phyloP scores from a whole-genome alignment of 2,329 filamentous ascomycete genomes.

The Remersonia thermophila region DNA sequence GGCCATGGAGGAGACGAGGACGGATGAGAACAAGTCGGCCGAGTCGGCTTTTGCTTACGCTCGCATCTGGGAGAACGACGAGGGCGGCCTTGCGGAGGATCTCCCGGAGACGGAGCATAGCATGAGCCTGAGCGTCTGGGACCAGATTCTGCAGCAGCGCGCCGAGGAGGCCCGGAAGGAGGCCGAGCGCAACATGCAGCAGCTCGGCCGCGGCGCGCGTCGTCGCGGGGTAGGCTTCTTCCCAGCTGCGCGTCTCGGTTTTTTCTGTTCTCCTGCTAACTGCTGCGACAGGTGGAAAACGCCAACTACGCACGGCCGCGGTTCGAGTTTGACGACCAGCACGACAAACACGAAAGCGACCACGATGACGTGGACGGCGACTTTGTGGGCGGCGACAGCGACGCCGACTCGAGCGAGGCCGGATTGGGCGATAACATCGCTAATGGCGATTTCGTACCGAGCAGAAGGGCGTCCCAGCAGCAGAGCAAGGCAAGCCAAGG shows the following conservation, averaged over 20 bases:
- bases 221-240: slow-evolving; percentile 41
- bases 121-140: slow-evolving; percentile 67
- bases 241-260: neutral
- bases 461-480: slow-evolving; percentile 7
- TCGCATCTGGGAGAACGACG: slow-evolving; percentile 82
- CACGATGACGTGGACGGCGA: slow-evolving; percentile 19
- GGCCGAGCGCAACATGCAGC: slow-evolving; percentile 54
- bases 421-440: slow-evolving; percentile 6
- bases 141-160: slow-evolving; percentile 73
- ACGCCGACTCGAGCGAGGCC: slow-evolving; percentile 16
- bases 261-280: slow-evolving; percentile 4
- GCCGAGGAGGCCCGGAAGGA: slow-evolving; percentile 67
- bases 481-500: slow-evolving; percentile 15
- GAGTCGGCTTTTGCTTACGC: slow-evolving; percentile 83
- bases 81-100: slow-evolving; percentile 51
- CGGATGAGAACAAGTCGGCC: slow-evolving; percentile 51
- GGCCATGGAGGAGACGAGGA: slow-evolving; percentile 59
- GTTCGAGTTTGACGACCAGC: slow-evolving; percentile 17
- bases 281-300: slow-evolving; percentile 18
- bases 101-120: slow-evolving; percentile 43
- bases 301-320: slow-evolving; percentile 16
- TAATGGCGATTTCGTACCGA: slow-evolving; percentile 9
- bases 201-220: slow-evolving; percentile 76
- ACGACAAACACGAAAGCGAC: slow-evolving; percentile 13
- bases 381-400: slow-evolving; percentile 18